Base-by-base conservation (phyloP, 805 yeast species). In the Yarrowia deformans region DNA sequence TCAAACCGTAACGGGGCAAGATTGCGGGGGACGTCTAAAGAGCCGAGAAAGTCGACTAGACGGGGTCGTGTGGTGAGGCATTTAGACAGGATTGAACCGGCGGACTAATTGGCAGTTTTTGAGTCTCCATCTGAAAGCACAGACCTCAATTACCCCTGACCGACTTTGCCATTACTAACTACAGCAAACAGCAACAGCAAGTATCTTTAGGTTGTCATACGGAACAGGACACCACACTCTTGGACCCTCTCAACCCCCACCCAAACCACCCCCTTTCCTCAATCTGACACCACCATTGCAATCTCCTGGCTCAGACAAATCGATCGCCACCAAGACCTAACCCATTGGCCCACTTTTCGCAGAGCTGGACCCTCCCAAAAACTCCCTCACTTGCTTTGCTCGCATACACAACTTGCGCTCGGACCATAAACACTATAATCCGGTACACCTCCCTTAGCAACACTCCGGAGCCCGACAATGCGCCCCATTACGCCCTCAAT, bases 361-460 rank as follows among this genome's bases (percentile, higher is more conserved):
- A 14, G 1, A 8, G 8, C n/a, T 8, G n/a, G 5, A 32, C 14
- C 40, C 19, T 16, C 55, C 39, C 58, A 35, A 12, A 12, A 52
- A 52, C 43, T 29, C 58, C 37, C 54, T 49, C 54, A 32, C 34
- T 29, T 32, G 39, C 37, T 40, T 29, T 32, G 39, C 54, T 49
- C 8, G 54, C 54, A 29, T 48, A 5, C 23, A 45, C 1, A 29
- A 1, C 29, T n/a, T n/a, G n/a, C n/a, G n/a, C n/a, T n/a, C n/a
- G n/a, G 4, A 42, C 1, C 29, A 16, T 14, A 14, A 45, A 45
- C 29, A 7, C 19, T 43, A 43, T 19, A 45, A 18, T 45, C 48
- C 46, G 6, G 46, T 42, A 7, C 19, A 19, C 8, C 8, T 19
- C 45, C 45, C 40, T n/a, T n/a, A 39, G 40, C 40, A 39, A 39